These are phyloP conservation scores for Castanospermum australe DNA, from an alignment of 306 rosid genomes.

Conservation along the genomic window DNA sequence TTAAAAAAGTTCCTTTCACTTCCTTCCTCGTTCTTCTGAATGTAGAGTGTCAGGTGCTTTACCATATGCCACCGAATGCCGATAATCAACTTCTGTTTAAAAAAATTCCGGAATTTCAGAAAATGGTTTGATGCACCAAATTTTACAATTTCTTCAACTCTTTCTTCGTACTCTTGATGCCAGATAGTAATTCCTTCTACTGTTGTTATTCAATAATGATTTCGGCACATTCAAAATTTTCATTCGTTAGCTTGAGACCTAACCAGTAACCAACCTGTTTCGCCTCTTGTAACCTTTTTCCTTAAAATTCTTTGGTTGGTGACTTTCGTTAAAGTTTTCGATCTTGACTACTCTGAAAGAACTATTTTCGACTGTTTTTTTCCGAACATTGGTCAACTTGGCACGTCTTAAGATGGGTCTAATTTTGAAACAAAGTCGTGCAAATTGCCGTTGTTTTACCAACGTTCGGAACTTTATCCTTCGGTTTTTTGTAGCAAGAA, in stretches of 20 bases:
- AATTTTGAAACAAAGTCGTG: not conserved
- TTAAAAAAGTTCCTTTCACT: not conserved
- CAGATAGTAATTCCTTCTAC: not conserved
- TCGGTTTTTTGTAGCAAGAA: not conserved
- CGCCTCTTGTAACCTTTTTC: not conserved
- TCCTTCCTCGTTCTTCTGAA: not conserved
- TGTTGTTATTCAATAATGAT: not conserved
- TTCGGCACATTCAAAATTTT: not conserved
- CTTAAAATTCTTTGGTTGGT: not conserved
- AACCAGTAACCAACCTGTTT: not conserved
- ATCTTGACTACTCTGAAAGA: not conserved
- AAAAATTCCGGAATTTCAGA: not conserved
- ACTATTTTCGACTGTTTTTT: slow-evolving; percentile 9
- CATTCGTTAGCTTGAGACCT: not conserved
- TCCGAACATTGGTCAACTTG: not conserved
- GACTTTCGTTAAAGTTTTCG: not conserved
- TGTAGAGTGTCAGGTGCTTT: not conserved
- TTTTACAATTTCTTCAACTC: not conserved
- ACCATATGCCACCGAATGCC: not conserved
- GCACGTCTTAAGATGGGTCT: not conserved
- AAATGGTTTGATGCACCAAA: not conserved
- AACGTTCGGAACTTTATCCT: not conserved
- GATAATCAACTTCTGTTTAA: not conserved
- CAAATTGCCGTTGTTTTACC: not conserved
- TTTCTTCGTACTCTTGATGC: not conserved